Evolutionary conservation across 768 basidiomycete genomes (phyloP), one percentile per base, ranked within the genome.

Genomic region (Tricholoma furcatifolium): DNA sequence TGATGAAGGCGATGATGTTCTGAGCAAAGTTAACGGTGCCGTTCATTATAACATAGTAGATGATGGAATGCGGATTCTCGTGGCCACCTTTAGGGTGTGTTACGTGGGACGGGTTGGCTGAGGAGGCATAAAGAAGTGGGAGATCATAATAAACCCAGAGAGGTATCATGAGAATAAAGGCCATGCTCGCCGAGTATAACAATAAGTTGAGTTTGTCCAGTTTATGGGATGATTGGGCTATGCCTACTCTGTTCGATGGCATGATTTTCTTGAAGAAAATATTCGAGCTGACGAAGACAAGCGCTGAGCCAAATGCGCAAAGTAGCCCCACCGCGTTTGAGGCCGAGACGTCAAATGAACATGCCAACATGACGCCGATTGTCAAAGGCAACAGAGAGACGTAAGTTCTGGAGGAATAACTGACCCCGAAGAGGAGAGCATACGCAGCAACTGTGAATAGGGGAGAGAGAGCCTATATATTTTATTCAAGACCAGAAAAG

Each of bases 191-290:
- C 2, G 96, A 97, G 72, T 96, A 99, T 61, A 97, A 82, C 21
- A 99, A 75, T 9, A 99, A 78, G 71, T 98, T 98, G 62, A 98
- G 81, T 76, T 98, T 98, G 79, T 99, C 97, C 31, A 99, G 81
- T 70, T 93, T 93, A 66, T 88, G 88, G 3, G 80, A 70, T 1
- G 76, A 70, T 48, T 63, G 62, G 5, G 73, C 62, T 17, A 71
- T 59, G 30, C 73, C 71, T 18, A 74, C 72, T 4, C 71, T 63
- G 47, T 77, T 77, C 7, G 81, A 77, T 2, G 97, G 97, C 81
- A 99, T 88, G 57, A 98, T 86, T 76, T 96, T 98, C 74, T 99
- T 99, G 81, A 96, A 98, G 70, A 95, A 97, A 62, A 99, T 98
- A 71, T 99, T 99, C 58, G 93, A 95, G 60, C 88, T 89, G 57